phyloP scores from a whole-genome alignment of 257 asterid species.

The Lycium ferocissimum region DNA sequence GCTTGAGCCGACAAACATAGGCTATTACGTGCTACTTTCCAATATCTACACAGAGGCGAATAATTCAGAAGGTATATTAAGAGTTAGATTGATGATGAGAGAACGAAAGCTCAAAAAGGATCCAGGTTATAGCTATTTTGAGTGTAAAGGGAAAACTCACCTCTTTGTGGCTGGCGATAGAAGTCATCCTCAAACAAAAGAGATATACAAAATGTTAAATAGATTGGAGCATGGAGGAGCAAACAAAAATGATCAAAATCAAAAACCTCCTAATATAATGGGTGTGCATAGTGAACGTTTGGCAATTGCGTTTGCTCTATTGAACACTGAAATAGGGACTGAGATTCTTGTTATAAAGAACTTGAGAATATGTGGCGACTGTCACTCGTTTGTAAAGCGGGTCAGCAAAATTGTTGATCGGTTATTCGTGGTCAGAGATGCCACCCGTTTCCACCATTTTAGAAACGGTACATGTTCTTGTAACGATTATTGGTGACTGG shows the following conservation, averaged over 20 bases:
- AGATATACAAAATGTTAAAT: conserved; percentile 56
- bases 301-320: conserved; percentile 83
- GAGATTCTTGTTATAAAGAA: conserved; percentile 82
- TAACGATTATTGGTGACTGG: conserved; percentile 76
- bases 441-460: conserved; percentile 93
- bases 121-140: conserved; percentile 86
- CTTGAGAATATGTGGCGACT: conserved; percentile 82
- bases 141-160: conserved; percentile 62
- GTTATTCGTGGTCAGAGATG: conserved; percentile 79
- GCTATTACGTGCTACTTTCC: conserved; percentile 78
- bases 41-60: conserved; percentile 66
- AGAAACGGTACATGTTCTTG: conserved; percentile 81
- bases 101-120: conserved; percentile 75
- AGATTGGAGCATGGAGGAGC: conserved; percentile 45
- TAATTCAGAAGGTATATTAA: conserved; percentile 61
- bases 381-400: conserved; percentile 73
- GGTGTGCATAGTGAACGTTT: conserved; percentile 80
- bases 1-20: conserved; percentile 79
- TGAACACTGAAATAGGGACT: conserved; percentile 44
- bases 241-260: conserved; percentile 32
- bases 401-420: conserved; percentile 59
- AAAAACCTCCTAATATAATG: conserved; percentile 34
- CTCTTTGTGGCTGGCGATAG: conserved; percentile 79
- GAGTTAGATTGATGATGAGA: conserved; percentile 73
- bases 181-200: conserved; percentile 60